Base-by-base conservation (phyloP, 768 basidiomycete species). In the Pleurotus pulmonarius region DNA sequence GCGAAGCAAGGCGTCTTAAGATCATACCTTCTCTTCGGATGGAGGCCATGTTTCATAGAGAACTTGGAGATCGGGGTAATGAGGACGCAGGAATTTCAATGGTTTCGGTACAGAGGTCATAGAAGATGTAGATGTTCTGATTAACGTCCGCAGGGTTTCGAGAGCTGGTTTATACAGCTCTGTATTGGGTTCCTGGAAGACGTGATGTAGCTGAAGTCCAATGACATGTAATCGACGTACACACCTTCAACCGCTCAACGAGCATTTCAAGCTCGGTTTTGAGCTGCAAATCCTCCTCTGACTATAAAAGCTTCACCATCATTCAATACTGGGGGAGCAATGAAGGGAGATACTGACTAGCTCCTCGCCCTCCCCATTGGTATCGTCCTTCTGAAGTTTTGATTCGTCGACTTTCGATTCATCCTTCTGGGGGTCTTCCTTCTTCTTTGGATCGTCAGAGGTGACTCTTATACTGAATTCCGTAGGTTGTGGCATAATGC, bases 91-190 rank as follows among this genome's bases (percentile, higher is more conserved):
- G 73, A 99, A 99, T 75, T 99, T 99, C 57, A 99, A 81, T 25
- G 97, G 97, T 76, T 99, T 98, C 1, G 97, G 97, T 8, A 99
- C 96, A 20, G 94, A 95, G 9, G 97, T 99, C 96, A 99, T 98
- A 5, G 94, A 97, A 13, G 92, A 95, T 3, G 97, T 99, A 9
- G 94, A 94, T 5, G 96, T 98, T 66, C 93, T 82, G 65, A 98
- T 98, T 43, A 98, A 78, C 5, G 90, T 94, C 47, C 96, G 84
- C 8, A 99, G 80, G 3, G 93, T 93, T 75, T 99, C 96, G 12
- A 99, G 80, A 24, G 96, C 94, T 20, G 95, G 88, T 15, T 86
- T 79, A 69, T 98, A 93, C 29, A 98, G 79, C 29, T 82, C 78
- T 0, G 85, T 88, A 66, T 97, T 86, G 57, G 90, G 67, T 86